Evolutionary conservation across 2,329 filamentous ascomycete species (phyloP).

Genomic region (Venturia asperata): DNA sequence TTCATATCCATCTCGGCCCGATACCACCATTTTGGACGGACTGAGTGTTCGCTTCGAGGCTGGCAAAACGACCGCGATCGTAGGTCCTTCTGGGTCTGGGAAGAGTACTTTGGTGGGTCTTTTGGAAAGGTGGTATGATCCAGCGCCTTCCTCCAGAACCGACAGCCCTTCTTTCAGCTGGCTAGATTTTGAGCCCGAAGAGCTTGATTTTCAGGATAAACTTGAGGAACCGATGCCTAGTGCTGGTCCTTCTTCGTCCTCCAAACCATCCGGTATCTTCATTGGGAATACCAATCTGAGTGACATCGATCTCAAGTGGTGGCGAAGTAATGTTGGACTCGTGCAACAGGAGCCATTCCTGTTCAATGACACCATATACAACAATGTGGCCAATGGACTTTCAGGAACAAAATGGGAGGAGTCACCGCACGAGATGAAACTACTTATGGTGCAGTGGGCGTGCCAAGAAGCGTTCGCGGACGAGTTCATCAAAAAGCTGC

Average conservation of each 20-base stretch:
- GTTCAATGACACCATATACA: conserved; percentile 36
- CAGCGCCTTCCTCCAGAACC: background rate
- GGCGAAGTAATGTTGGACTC: conserved; percentile 40
- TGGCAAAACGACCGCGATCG: conserved; percentile 39
- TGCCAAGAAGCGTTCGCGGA: conserved; percentile 35
- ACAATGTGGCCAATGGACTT: conserved; percentile 35
- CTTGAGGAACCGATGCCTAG: background rate
- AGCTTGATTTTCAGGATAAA: background rate
- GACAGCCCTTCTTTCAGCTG: background rate
- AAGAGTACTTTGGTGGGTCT: conserved; percentile 41
- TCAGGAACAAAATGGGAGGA: conserved; percentile 42
- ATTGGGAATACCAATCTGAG: conserved; percentile 28
- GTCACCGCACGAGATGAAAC: conserved; percentile 49
- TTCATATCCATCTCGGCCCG: conserved; percentile 39
- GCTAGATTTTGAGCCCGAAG: background rate
- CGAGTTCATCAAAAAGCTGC: conserved; percentile 33
- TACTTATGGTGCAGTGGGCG: conserved; percentile 43
- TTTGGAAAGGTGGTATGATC: conserved; percentile 34
- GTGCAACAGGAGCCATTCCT: conserved; percentile 38
- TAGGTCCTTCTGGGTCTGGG: conserved; percentile 40
- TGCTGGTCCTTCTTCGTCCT: conserved; percentile 21
- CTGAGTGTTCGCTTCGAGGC: conserved; percentile 33
- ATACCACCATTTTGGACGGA: conserved; percentile 34
- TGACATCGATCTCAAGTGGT: conserved; percentile 37
- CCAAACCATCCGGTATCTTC: conserved; percentile 21